A percentile compares a stretch with the other conserved stretches of the same genome.
These are phyloP conservation scores for Posidonia australis DNA, from an alignment of 106 monocot species.

Conservation along the genomic window DNA sequence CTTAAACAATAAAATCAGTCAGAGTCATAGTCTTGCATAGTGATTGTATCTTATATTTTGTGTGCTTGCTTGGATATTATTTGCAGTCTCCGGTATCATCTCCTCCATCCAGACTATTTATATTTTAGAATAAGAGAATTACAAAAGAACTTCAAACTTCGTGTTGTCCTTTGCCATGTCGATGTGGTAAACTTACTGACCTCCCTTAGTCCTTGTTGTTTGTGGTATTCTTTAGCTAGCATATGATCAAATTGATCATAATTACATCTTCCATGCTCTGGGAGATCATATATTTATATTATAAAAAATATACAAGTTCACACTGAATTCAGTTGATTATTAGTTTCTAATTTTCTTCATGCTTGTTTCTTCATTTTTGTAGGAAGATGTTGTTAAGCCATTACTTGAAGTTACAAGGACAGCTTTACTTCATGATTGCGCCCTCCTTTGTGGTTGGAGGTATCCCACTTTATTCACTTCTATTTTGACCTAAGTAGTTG, in stretches of 20 bases:
- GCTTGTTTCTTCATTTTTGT: neutral
- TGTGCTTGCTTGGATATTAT: neutral
- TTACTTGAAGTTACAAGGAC: constrained; percentile 93
- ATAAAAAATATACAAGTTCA: too few relatives aligned
- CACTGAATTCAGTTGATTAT: too few relatives aligned
- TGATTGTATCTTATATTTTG: neutral
- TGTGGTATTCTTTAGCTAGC: too few relatives aligned
- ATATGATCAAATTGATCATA: too few relatives aligned
- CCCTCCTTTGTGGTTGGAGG: constrained; percentile 95
- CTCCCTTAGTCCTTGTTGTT: neutral
- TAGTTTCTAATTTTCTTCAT: neutral
- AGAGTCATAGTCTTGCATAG: too few relatives aligned
- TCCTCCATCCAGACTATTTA: constrained; percentile 93
- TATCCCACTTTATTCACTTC: constrained; percentile 11
- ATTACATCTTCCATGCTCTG: too few relatives aligned
- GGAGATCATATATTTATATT: too few relatives aligned
- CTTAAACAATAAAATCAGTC: neutral
- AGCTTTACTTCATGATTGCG: constrained; percentile 88
- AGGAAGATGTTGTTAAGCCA: constrained; percentile 93
- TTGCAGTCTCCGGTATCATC: constrained; percentile 91
- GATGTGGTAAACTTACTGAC: constrained; percentile 59
- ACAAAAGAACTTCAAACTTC: constrained; percentile 85
- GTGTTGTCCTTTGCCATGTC: constrained; percentile 88
- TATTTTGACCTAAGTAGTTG: neutral
- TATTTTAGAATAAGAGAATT: constrained; percentile 94